Base-by-base conservation (phyloP, 768 basidiomycete genomes). In the Dacryopinax primogenitus region DNA sequence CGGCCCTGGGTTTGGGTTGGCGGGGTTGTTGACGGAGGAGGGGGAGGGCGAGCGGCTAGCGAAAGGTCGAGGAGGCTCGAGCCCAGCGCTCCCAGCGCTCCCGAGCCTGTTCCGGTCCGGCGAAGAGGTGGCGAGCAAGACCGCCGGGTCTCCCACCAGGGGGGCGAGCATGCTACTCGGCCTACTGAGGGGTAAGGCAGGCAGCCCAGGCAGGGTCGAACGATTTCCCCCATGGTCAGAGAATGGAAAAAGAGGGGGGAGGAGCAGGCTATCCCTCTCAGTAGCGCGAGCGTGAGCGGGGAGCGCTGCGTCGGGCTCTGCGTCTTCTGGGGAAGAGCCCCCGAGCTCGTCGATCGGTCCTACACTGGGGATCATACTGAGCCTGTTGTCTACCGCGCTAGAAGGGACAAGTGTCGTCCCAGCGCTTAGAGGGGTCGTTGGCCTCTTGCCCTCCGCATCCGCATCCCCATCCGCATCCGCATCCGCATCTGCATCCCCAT, bases 231-330 rank as follows among this genome's bases (percentile, higher is more conserved):
- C 30, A 44, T 15, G 3, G 26, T 32, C 30, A 30, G 15, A 13
- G 51, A 58, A 58, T 23, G 51, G 51, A 6, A 26, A 11, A 4
- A 58, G 26, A 18, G 51, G 51, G 11, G 51, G 51, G 51, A 30
- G 26, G 51, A 58, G 51, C 26, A 58, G 32, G 51, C 13, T 30
- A 30, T 58, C 51, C 51, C 51, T 58, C 51, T 58, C 51, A 30
- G 26, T 58, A 13, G 51, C 6, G 30, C 26, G 26, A 26, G 26
- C 13, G 3, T 2, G 26, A 28, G 51, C 37, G 12, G 37, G 51
- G 32, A 30, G 51, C 23, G 51, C 26, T 32, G 13, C 26, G 9
- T 13, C 30, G 26, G 51, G 26, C 51, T 30, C 15, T 4, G 51
- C 51, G 26, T 30, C 9, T 9, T 9, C 36, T 37, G 36, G 13